Percentiles rank a stretch among this genome's conserved stretches.
Evolutionary conservation across 73 alveolate species (phyloP).

Genomic region (Uronychia binucleata): DNA sequence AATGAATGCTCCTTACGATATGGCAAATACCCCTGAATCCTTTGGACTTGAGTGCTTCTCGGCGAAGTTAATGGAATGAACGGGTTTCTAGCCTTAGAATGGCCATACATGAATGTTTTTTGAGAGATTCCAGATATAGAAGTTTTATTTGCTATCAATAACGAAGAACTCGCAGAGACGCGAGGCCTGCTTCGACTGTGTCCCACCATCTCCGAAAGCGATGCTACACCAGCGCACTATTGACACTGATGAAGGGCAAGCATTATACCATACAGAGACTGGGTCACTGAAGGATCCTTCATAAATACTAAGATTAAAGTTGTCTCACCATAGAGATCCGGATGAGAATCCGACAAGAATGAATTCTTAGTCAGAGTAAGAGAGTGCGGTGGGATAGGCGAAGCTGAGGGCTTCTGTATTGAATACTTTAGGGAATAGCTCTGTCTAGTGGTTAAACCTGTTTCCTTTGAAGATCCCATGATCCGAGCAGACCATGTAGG

Average conservation of each 20-base stretch:
- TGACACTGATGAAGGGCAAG: conserved; percentile 41
- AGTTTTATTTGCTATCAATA: conserved; percentile 57
- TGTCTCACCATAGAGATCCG: conserved; percentile 56
- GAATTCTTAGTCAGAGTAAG: conserved; percentile 55
- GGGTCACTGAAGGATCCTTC: conserved; percentile 43
- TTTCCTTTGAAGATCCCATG: conserved; percentile 17
- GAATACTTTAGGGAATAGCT: conserved; percentile 11
- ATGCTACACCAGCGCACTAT: conserved; percentile 52
- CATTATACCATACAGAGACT: conserved; percentile 53
- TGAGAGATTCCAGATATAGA: conserved; percentile 59
- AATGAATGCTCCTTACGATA: neutral
- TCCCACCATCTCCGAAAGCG: conserved; percentile 44
- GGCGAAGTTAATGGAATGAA: conserved; percentile 58
- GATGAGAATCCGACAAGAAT: conserved; percentile 53
- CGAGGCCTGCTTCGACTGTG: conserved; percentile 34
- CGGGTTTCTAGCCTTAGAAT: conserved; percentile 30
- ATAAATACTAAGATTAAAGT: conserved; percentile 6
- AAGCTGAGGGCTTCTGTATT: conserved; percentile 19
- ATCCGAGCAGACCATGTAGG: conserved; percentile 25
- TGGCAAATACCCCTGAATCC: neutral
- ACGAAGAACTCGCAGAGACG: conserved; percentile 67
- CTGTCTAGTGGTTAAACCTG: conserved; percentile 17
- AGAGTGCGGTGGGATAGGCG: conserved; percentile 34
- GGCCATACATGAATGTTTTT: conserved; percentile 27
- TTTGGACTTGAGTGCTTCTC: conserved; percentile 45